These are phyloP conservation scores for Cucurbita argyrosperma DNA, from an alignment of 306 rosid genomes.

Conservation along the genomic window DNA sequence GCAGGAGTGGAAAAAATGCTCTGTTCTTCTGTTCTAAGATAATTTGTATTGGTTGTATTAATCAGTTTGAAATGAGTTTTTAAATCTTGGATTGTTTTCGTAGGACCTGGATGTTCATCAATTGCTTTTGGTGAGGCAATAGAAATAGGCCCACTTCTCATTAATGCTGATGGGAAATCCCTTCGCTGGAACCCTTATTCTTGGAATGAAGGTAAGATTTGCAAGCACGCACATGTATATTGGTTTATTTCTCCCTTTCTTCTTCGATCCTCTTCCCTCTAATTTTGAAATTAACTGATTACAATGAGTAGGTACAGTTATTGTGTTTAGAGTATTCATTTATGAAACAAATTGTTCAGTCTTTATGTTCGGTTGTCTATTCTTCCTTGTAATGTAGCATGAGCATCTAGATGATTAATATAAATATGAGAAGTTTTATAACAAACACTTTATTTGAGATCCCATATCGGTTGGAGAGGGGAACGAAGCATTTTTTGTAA, in stretches of 20 bases:
- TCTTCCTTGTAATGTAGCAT: neutral
- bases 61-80: neutral
- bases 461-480: no score
- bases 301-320: neutral
- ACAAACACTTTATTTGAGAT: neutral
- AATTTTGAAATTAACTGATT: neutral
- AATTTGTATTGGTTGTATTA: neutral
- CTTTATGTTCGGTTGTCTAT: neutral
- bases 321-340: neutral
- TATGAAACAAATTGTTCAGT: neutral
- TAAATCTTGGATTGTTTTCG: neutral
- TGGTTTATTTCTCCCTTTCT: neutral
- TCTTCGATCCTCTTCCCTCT: neutral
- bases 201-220: constrained; percentile 61
- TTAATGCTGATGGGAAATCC: constrained; percentile 45
- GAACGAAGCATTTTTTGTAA: no score
- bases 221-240: neutral
- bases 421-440: neutral
- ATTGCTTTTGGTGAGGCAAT: constrained; percentile 81
- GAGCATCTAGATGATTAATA: neutral
- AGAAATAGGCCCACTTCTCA: constrained; percentile 82
- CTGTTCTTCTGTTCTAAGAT: neutral
- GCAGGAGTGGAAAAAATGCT: neutral
- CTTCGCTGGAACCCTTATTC: constrained; percentile 59
- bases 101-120: constrained; percentile 95